Evolutionary conservation across 176 grass and related monocot genomes (phyloP).

Genomic region (Triticum monococcum): DNA sequence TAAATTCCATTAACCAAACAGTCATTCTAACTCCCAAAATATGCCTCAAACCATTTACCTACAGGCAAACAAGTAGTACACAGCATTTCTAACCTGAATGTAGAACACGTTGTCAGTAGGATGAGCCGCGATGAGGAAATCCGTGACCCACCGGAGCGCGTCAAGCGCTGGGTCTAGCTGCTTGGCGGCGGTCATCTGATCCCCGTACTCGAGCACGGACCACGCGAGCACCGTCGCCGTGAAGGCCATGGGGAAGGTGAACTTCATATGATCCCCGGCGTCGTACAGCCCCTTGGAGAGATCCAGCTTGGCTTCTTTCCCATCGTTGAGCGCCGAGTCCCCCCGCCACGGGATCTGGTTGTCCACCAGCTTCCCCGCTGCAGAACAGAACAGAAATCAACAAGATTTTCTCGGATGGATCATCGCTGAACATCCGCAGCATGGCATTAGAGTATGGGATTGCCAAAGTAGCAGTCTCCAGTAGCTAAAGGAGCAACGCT

Average conservation of each 20-base stretch:
- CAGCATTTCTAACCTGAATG: slow-evolving; percentile 61
- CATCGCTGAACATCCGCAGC: not conserved
- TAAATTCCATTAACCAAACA: slow-evolving; percentile 21
- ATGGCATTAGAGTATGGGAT: not conserved
- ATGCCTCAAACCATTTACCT: not conserved
- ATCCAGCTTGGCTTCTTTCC: slow-evolving; percentile 67
- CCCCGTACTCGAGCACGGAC: slow-evolving; percentile 90
- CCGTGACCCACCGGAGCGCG: slow-evolving; percentile 77
- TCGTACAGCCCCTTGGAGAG: slow-evolving; percentile 97
- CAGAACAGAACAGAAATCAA: not conserved
- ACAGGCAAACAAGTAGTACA: not conserved
- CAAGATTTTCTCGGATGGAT: not conserved
- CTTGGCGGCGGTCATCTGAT: slow-evolving; percentile 79
- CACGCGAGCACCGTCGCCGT: slow-evolving; percentile 74
- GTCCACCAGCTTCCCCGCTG: slow-evolving; percentile 85
- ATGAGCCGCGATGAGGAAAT: slow-evolving; percentile 86
- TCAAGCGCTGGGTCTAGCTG: slow-evolving; percentile 70
- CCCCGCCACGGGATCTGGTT: slow-evolving; percentile 88
- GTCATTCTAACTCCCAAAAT: not conserved
- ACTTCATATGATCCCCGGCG: slow-evolving; percentile 90
- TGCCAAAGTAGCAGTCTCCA: not conserved
- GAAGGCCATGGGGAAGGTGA: slow-evolving; percentile 92
- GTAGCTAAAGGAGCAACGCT: not conserved
- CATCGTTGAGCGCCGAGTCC: slow-evolving; percentile 74
- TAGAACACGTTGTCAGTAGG: slow-evolving; percentile 84